Evolutionary conservation across 75 land plant genomes (phyloP), one percentile per base, ranked within the genome.

Genomic region (Picea glauca): DNA sequence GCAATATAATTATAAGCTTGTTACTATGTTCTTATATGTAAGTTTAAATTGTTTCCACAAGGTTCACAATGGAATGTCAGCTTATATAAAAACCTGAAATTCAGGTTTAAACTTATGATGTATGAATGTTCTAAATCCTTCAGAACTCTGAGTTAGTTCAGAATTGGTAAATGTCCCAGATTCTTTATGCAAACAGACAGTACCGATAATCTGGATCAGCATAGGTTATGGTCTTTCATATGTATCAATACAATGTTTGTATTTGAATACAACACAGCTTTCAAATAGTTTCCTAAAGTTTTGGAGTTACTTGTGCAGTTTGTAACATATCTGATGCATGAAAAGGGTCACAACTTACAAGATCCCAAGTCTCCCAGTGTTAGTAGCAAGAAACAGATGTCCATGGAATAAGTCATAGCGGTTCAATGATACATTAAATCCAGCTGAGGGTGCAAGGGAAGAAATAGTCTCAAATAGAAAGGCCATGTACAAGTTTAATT

Each of bases 381-480:
- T 87, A 20, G 78, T 46, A 58, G 98, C 90, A 72, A 94, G 76
- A 81, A 97, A 97, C 70, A 97, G 60, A 81, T 97, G 99, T 31
- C 99, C 98, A 81, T 97, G 99, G 76, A 97, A 97, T 8, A 97
- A 81, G 78, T 97, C 99, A 83, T 86, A 97, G 20, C 98, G 95
- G 82, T 78, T 91, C 58, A 95, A 76, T 38, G 96, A 85, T 17
- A 93, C 88, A 67, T 90, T 90, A 73, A 97, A 86, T 15, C 99
- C 99, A 43, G 88, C 83, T 32, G 64, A 78, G 15, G 99, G 94
- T 31, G 89, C 92, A 33, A 93, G 81, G 5, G 77, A 77, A 79
- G 60, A 84, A 74, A 97, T 94, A 20, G 92, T 78, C 59, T 97
- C 89, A 83, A 94, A 97, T 15, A 97, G 84, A 76, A 93, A 97